Conservation (phyloP, 1,284 basidiomycete species). For the Apiotrichum laibachii region DNA sequence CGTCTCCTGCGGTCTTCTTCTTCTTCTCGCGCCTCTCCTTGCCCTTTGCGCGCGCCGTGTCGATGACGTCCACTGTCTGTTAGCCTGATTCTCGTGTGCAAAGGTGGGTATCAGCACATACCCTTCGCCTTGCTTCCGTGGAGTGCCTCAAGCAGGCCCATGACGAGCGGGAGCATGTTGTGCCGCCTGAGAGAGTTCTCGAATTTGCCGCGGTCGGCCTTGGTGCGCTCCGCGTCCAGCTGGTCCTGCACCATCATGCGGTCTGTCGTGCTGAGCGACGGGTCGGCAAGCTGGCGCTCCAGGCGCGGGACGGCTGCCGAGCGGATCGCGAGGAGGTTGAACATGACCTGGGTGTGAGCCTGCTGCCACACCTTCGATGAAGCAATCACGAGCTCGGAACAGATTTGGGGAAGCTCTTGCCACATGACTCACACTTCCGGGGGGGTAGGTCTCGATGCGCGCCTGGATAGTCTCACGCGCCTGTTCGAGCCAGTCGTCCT, state of each 20-base stretch:
- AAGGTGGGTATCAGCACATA: constrained; percentile 28
- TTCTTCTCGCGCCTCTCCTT: constrained; percentile 44
- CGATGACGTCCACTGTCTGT: constrained; percentile 14
- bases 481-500: constrained; percentile 72
- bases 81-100: constrained; percentile 11
- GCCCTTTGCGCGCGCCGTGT: constrained; percentile 31
- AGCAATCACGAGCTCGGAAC: no score
- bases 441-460: constrained; percentile 81
- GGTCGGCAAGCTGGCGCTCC: constrained; percentile 60
- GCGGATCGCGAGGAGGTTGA: constrained; percentile 81
- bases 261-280: constrained; percentile 54
- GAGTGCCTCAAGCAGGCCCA: constrained; percentile 41
- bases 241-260: constrained; percentile 58
- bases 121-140: constrained; percentile 34
- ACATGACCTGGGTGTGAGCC: constrained; percentile 66
- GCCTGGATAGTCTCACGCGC: constrained; percentile 79
- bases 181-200: constrained; percentile 60
- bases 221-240: constrained; percentile 71
- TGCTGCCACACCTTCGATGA: not conserved
- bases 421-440: constrained; percentile 64
- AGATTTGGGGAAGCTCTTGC: not conserved
- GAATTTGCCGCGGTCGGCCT: constrained; percentile 66
- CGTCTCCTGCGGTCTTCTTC: constrained; percentile 30
- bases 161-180: constrained; percentile 41
- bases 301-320: constrained; percentile 71